These are phyloP conservation scores for Talaromyces nanjingensis DNA, from an alignment of 495 filamentous ascomycete genomes.

Conservation along the genomic window DNA sequence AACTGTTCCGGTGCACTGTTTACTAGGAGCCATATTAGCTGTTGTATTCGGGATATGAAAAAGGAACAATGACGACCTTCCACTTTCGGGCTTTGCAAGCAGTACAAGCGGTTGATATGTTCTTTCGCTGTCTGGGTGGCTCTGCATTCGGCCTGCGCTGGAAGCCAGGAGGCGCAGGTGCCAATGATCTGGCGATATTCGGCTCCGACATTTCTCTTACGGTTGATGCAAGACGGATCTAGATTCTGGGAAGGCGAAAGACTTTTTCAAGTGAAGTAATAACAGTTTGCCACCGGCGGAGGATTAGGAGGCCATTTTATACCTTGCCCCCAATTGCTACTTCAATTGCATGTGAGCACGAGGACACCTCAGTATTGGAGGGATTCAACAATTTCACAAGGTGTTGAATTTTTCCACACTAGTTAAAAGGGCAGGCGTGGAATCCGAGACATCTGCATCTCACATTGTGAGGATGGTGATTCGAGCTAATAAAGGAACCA, in stretches of 20 bases:
- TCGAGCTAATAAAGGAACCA: not conserved
- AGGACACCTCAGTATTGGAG: not conserved
- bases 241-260: not conserved
- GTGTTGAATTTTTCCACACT: not conserved
- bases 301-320: not conserved
- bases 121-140: not conserved
- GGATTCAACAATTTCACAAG: not conserved
- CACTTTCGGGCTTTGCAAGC: slow-evolving; percentile 26
- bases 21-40: not conserved
- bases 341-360: not conserved
- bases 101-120: slow-evolving; percentile 21
- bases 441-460: not conserved
- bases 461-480: not conserved
- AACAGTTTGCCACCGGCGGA: not conserved
- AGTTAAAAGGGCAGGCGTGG: not conserved
- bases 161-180: slow-evolving; percentile 8
- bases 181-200: slow-evolving; percentile 6
- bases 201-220: slow-evolving; percentile 2
- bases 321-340: not conserved
- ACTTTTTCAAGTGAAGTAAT: not conserved
- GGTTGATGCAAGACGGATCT: not conserved
- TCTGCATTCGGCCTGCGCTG: slow-evolving; percentile 5
- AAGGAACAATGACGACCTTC: slow-evolving; percentile 15
- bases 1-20: slow-evolving; percentile 24
- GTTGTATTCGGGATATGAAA: not conserved